Conservation (phyloP, 2,329 filamentous ascomycete species). For the Claviceps pusilla region DNA sequence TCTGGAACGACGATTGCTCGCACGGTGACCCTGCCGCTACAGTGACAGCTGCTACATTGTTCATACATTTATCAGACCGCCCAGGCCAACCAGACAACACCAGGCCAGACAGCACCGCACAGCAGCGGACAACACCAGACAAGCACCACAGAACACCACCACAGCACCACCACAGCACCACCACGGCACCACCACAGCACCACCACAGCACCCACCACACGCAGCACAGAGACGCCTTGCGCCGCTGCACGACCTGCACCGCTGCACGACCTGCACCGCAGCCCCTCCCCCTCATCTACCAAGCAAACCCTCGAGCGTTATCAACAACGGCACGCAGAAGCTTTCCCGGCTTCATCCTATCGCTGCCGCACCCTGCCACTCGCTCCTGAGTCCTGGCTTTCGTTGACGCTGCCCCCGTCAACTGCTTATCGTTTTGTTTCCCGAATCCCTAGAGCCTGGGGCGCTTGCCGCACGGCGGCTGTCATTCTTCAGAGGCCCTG, state of each 20-base stretch:
- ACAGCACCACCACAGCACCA: too few species aligned
- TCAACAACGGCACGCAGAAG: slow-evolving; percentile 4
- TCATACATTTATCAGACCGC: too few species aligned
- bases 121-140: background rate
- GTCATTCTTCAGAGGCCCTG: slow-evolving; percentile 15
- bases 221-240: background rate
- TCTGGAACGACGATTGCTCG: too few species aligned
- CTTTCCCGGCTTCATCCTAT: slow-evolving; percentile 4
- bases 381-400: background rate
- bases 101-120: background rate
- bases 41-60: background rate
- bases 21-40: too few species aligned
- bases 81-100: too few species aligned
- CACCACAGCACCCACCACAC: background rate
- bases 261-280: background rate
- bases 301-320: slow-evolving; percentile 7
- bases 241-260: background rate
- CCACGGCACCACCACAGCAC: background rate
- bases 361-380: slow-evolving; percentile 1
- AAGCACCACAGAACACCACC: too few species aligned
- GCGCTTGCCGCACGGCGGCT: slow-evolving; percentile 24
- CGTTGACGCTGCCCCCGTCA: background rate
- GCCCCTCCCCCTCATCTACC: slow-evolving; percentile 2
- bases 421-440: slow-evolving; percentile 18
- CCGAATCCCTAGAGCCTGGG: slow-evolving; percentile 12